Conservation (phyloP, 345 rosid genomes). For the Firmiana major region DNA sequence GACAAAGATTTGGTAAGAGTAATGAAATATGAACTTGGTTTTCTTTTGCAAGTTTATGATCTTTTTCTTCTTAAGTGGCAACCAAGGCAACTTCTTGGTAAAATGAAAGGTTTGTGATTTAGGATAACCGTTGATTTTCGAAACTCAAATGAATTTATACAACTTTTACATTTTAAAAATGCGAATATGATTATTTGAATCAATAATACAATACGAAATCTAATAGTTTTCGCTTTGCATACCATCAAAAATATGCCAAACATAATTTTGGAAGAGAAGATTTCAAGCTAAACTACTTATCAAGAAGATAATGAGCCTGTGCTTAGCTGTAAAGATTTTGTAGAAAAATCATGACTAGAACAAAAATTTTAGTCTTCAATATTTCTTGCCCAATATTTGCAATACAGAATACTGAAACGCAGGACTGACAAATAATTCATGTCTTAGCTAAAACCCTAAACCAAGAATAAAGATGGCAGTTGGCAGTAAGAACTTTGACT, state of each 20-base stretch:
- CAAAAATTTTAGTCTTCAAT: not conserved
- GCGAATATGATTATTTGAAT: too few relatives aligned
- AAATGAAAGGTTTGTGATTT: too few relatives aligned
- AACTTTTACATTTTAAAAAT: too few relatives aligned
- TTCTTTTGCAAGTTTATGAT: too few relatives aligned
- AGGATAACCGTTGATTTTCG: too few relatives aligned
- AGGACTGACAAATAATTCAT: not conserved
- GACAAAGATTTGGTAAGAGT: not conserved
- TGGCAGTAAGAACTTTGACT: not conserved
- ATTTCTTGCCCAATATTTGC: not conserved
- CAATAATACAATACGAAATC: too few relatives aligned
- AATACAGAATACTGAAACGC: not conserved
- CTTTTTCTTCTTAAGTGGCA: too few relatives aligned
- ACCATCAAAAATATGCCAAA: too few relatives aligned
- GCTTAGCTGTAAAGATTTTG: not conserved
- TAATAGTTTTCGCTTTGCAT: too few relatives aligned
- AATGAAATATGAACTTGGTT: not conserved
- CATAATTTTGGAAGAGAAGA: too few relatives aligned
- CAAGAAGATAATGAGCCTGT: not conserved
- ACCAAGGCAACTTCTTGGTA: too few relatives aligned
- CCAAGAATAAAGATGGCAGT: not conserved
- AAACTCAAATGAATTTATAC: too few relatives aligned
- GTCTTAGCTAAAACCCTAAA: not conserved
- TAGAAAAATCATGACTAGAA: not conserved
- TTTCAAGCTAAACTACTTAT: not conserved